Base-by-base conservation (phyloP, 257 asterid genomes). In the Solanum pimpinellifolium region DNA sequence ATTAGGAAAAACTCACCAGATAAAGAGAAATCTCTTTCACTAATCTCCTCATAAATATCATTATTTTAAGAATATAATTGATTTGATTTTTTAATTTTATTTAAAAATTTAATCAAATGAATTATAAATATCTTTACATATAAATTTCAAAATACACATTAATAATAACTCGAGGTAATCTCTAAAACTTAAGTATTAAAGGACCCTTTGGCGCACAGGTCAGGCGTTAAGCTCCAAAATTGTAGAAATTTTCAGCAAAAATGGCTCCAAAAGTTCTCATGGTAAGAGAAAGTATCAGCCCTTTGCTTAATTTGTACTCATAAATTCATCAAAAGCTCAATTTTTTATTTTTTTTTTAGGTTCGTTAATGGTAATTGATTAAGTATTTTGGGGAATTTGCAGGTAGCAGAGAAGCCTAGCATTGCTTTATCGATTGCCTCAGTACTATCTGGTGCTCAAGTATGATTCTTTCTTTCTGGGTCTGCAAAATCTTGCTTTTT, bases 351-450 rank as follows among this genome's bases (percentile, higher is more conserved):
- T 35, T 35, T 35, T 37, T 37, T 5, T 37, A 37, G 20, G 11
- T 42, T 21, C 23, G 3, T 42, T 46, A 15, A 31, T 83, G 23
- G 41, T 83, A 85, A 9, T 74, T 69, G n/a, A 56, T 78, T 3
- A 0, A n/a, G 60, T 42, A 76, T 76, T 76, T n/a, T 76, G 4
- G 83, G 77, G 80, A 44, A 76, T 69, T 86, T 74, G 88, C 92
- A 95, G 99, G 98, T 95, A 9, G 99, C 99, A 12, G 99, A 96
- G 92, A 96, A 96, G 92, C 99, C 99, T 49, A 96, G 99, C 89
- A 96, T 96, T 88, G 99, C 98, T 86, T 92, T 94, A 18, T 92
- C 99, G 84, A 93, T 96, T 85, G 99, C 99, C 78, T 83, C 98
- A 47, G 95, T 90, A 76, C 93, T 96, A 83, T 94, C 99, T 62